A percentile compares a stretch with the other conserved stretches of the same genome.
Evolutionary conservation across 495 filamentous ascomycete species (phyloP).

Genomic region (Letharia columbiana): DNA sequence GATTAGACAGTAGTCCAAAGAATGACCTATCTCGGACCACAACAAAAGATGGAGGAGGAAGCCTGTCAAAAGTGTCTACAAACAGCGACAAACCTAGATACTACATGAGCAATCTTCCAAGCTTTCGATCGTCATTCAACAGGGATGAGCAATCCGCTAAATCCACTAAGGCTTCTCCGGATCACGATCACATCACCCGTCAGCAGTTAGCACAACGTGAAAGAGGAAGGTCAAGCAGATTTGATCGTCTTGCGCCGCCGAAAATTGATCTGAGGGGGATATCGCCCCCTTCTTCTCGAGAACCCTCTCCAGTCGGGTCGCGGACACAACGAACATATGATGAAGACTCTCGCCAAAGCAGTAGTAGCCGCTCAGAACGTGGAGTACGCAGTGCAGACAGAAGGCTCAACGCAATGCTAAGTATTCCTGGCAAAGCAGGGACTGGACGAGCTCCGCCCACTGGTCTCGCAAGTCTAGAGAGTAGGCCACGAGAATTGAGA

Average conservation of each 20-base stretch:
- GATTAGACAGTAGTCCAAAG: slow-evolving; percentile 28
- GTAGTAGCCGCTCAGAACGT: slow-evolving; percentile 17
- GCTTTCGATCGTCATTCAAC: slow-evolving; percentile 40
- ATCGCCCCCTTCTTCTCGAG: slow-evolving; percentile 22
- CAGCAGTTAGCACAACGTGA: slow-evolving; percentile 32
- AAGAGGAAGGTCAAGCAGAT: slow-evolving; percentile 35
- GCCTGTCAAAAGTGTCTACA: slow-evolving; percentile 29
- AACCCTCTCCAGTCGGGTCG: slow-evolving; percentile 6
- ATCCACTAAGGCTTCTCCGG: slow-evolving; percentile 15
- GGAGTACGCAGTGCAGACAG: slow-evolving; percentile 27
- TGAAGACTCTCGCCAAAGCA: slow-evolving; percentile 23
- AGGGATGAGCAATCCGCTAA: slow-evolving; percentile 29
- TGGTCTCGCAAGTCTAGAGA: slow-evolving; percentile 39
- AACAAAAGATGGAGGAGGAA: slow-evolving; percentile 37
- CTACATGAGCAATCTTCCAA: slow-evolving; percentile 39
- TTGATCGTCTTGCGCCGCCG: slow-evolving; percentile 52
- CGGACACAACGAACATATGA: slow-evolving; percentile 15
- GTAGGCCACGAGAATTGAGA: slow-evolving; percentile 26
- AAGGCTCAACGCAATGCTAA: slow-evolving; percentile 32
- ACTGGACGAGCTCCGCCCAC: slow-evolving; percentile 32
- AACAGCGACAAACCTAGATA: slow-evolving; percentile 37
- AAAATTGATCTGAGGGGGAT: slow-evolving; percentile 46
- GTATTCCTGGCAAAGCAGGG: slow-evolving; percentile 26
- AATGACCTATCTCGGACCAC: slow-evolving; percentile 30
- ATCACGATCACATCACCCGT: slow-evolving; percentile 32